Evolutionary conservation across 139 green algal species (phyloP), one percentile per base, ranked within the genome.

Genomic region (Zygnema cylindricum): DNA sequence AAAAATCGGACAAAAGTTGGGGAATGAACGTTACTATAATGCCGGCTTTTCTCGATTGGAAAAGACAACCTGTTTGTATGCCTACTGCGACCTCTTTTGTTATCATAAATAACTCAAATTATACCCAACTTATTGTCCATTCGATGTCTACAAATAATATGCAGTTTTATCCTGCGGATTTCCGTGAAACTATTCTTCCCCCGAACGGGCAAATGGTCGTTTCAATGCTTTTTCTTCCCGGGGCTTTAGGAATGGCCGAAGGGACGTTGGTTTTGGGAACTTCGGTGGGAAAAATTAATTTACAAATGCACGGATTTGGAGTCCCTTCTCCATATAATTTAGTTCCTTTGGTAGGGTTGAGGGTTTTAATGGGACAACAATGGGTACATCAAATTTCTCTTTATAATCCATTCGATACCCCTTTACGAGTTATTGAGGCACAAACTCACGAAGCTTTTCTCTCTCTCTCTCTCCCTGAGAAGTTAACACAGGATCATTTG

Each of bases 111-210:
- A 88, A 36, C 2, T 89, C 84, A 35, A 54, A 88, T 3, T 1
- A 88, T 39, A 89, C 84, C 38, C 21, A 75, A 22, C 86, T 90
- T 33, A 7, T 69, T 36, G 39, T 90, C 3, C 32, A 81, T 11
- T 90, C 86, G n/a, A 33, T 90, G 3, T 77, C 79, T 22, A 90
- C 86, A 3, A 82, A 90, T 21, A 88, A 90, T 21, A 82, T 90
- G 2, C 79, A 90, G 40, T 90, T 84, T 33, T 90, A 90, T 84
- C 86, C 86, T 32, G 36, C 79, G 2, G 81, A 90, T 49, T 90
- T 90, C 21, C 42, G 79, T 33, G 11, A 82, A n/a, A 39, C 78
- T 21, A 16, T 33, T 11, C 11, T 90, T 2, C 42, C 86, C 22
- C 86, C 86, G 21, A 82, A 82, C n/a, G 32, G 89, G 21, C 82